Evolutionary conservation across 495 filamentous ascomycete genomes (phyloP), one percentile per base, ranked within the genome.

Genomic region (Penicillium bovifimosum): DNA sequence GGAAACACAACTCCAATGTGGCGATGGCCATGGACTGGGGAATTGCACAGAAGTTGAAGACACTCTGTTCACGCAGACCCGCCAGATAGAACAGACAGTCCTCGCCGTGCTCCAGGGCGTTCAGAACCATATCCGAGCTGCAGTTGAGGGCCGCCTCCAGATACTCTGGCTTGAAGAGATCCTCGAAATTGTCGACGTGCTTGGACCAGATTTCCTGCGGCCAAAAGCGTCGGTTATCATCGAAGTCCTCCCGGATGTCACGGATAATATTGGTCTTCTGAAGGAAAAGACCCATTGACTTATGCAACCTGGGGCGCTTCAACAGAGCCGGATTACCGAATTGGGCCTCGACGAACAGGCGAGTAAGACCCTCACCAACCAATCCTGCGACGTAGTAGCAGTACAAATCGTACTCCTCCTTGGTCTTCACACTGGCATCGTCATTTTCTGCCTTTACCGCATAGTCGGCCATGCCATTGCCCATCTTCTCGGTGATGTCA

Each of bases 31-130:
- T 98, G 53, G 85, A 75, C 70, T 98, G 93, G n/a, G 93, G 93
- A 59, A 98, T 98, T 38, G 95, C 92, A 38, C 89, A 89, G 67
- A 98, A 98, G 76, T 98, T 97, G 86, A 98, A 98, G n/a, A 96
- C 90, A 67, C 88, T 93, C 73, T 97, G 93, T 68, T 98, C 93
- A 52, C 87, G 88, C 39, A 97, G 79, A 17, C 91, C 95, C 18
- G 95, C 95, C 72, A 98, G 87, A 76, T 98, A 98, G 75, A 91
- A 97, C 8, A 98, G 74, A 70, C 91, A 96, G 60, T 97, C 90
- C 55, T 95, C 89, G 27, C 83, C 90, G 57, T 96, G 90, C 65
- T 82, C 78, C 41, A 98, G 79, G 16, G 91, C 86, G 50, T 92
- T 87, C 34, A 97, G 74, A 17, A 96, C 84, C 92, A 98, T 95